A percentile compares a stretch with the other conserved stretches of the same genome.
These are phyloP conservation scores for Exserohilum turcica DNA, from an alignment of 2,329 filamentous ascomycete genomes.

Conservation along the genomic window DNA sequence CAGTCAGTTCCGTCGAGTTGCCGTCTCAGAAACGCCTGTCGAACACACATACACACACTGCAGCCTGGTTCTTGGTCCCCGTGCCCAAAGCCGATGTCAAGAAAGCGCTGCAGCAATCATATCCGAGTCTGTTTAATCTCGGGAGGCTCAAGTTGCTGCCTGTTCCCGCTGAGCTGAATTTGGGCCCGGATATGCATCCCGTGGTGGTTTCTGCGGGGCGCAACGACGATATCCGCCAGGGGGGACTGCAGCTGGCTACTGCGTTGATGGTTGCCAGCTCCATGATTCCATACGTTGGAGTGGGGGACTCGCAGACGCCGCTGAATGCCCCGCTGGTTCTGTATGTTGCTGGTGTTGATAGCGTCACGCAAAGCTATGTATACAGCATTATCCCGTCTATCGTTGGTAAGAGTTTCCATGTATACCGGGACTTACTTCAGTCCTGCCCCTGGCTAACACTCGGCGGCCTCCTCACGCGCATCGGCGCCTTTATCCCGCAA, in stretches of 20 bases:
- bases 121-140: constrained; percentile 3
- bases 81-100: constrained; percentile 9
- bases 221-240: constrained; percentile 11
- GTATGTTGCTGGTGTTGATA: constrained; percentile 9
- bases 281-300: constrained; percentile 10
- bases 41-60: not conserved
- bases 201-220: constrained; percentile 5
- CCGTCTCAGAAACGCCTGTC: not conserved
- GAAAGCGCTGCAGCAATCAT: constrained; percentile 10
- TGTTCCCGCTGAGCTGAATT: constrained; percentile 1
- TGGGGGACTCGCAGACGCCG: constrained; percentile 4
- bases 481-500: constrained; percentile 12
- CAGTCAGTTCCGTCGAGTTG: not conserved
- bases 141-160: constrained; percentile 3
- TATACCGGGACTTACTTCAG: not conserved
- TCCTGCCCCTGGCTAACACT: not conserved
- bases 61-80: constrained; percentile 15
- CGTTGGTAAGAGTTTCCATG: constrained; percentile 7
- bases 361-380: constrained; percentile 4
- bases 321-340: constrained; percentile 8
- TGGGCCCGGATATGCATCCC: constrained; percentile 10
- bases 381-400: constrained; percentile 6
- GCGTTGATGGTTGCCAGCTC: constrained; percentile 4
- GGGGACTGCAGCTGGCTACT: constrained; percentile 6
- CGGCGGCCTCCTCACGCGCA: constrained; percentile 6